phyloP scores from a whole-genome alignment of 148 eudicot species.

The Vaccinium vitisidaea region DNA sequence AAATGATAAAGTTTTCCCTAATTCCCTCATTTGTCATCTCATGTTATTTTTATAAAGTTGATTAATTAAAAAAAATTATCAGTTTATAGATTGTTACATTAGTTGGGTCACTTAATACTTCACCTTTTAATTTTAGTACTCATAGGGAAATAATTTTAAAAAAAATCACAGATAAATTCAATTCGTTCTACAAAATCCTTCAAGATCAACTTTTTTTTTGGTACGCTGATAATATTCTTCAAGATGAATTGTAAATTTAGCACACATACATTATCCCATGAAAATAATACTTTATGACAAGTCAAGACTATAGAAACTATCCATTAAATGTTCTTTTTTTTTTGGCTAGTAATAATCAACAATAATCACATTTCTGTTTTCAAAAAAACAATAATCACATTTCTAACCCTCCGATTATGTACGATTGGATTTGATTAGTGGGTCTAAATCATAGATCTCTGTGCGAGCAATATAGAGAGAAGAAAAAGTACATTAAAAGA shows the following conservation, averaged over 20 bases:
- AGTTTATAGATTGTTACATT: background rate
- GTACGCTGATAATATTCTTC: background rate
- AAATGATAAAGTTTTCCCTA: background rate
- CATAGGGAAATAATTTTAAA: background rate
- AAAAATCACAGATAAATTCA: background rate
- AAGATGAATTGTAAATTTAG: background rate
- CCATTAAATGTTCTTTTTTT: background rate
- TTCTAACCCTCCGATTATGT: background rate
- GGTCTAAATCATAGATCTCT: background rate
- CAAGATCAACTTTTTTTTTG: background rate
- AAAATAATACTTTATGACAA: background rate
- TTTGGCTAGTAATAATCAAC: background rate
- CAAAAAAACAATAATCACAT: background rate
- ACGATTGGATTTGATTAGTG: background rate
- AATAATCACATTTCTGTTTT: background rate
- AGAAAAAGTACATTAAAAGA: no score
- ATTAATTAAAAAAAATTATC: background rate
- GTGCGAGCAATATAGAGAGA: background rate
- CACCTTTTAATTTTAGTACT: background rate
- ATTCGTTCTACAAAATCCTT: background rate
- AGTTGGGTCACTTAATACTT: background rate
- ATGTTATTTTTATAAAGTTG: background rate
- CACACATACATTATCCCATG: background rate
- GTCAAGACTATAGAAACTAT: background rate
- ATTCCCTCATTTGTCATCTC: background rate